A percentile compares a stretch with the other conserved stretches of the same genome.
These are phyloP conservation scores for Tulasnella sp. DNA, from an alignment of 768 basidiomycete genomes.

Conservation along the genomic window DNA sequence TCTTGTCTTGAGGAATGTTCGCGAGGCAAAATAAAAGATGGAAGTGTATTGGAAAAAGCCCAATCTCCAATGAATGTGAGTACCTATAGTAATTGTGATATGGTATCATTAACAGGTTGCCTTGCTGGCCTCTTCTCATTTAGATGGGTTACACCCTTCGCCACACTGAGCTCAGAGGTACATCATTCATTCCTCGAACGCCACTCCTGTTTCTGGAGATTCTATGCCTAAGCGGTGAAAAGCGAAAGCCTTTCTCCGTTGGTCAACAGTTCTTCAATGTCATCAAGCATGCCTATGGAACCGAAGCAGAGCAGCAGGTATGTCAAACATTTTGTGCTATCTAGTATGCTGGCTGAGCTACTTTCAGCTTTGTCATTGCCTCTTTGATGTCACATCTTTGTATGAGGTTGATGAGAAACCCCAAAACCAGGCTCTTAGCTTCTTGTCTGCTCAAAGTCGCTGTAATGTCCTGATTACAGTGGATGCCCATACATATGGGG, in stretches of 20 bases:
- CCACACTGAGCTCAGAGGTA: not conserved
- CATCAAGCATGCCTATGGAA: not conserved
- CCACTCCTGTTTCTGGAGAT: not conserved
- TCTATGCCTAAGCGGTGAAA: not conserved
- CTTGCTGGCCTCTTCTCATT: not conserved
- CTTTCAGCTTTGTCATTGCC: not conserved
- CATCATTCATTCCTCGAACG: not conserved
- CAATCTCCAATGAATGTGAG: not conserved
- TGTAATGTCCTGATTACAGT: not conserved
- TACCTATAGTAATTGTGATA: not conserved
- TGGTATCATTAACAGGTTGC: no score
- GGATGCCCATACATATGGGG: not conserved
- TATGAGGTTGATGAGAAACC: not conserved
- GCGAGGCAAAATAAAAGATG: not conserved
- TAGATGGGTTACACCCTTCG: not conserved
- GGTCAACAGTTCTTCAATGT: not conserved
- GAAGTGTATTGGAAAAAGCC: not conserved
- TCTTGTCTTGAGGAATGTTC: not conserved
- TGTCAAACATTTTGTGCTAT: no score
- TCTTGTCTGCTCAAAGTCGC: not conserved
- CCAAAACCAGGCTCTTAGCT: not conserved
- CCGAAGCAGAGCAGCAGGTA: not conserved
- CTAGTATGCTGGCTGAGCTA: not conserved
- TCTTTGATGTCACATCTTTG: not conserved
- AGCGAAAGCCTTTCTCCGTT: not conserved